Base-by-base conservation (phyloP, 805 yeast species). In the Scheffersomyces spartinae region DNA sequence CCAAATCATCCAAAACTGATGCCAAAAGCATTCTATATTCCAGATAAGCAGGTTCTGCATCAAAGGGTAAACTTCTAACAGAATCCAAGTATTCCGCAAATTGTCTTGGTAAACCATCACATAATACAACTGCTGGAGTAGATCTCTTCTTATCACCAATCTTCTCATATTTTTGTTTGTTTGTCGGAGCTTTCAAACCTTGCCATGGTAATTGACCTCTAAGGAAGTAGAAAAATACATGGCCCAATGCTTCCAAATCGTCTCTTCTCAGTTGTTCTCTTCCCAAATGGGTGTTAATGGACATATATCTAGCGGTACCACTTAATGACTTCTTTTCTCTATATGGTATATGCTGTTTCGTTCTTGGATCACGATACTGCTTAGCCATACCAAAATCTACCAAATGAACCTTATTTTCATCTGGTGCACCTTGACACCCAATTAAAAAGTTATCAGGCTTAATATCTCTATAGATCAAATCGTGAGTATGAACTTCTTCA, bases 361-460 rank as follows among this genome's bases (percentile, higher is more conserved):
- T 74, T 39, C 73, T 64, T 17, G 88, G 86, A 42, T 81, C 86
- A 41, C 91, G 59, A 46, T 73, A 80, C 44, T 80, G 86, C 45
- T 80, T 80, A 10, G 86, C 86, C 93, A 80, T 80, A 32, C 93
- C 93, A 42, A 75, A 81, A 52, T 80, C 93, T 28, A 80, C 83
- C 44, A 80, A 53, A 38, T 76, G 81, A 21, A 80, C 76, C 25
- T 68, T 52, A 46, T 80, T 79, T 31, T 71, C 76, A 36, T 77
- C 75, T 11, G 68, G 64, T 29, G 57, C 48, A 6, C 73, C 68
- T 24, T 72, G 74, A 32, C 67, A 60, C 1, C 85, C 83, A 42
- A 80, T 73, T 35, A 80, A 62, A 35, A 80, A 80, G 49, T 80
- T 80, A 50, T 80, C 93, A 3, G 93, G 93, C 45, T 80, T 80